phyloP scores from a whole-genome alignment of 2,329 filamentous ascomycete genomes.

The Sporothrix mexicana region DNA sequence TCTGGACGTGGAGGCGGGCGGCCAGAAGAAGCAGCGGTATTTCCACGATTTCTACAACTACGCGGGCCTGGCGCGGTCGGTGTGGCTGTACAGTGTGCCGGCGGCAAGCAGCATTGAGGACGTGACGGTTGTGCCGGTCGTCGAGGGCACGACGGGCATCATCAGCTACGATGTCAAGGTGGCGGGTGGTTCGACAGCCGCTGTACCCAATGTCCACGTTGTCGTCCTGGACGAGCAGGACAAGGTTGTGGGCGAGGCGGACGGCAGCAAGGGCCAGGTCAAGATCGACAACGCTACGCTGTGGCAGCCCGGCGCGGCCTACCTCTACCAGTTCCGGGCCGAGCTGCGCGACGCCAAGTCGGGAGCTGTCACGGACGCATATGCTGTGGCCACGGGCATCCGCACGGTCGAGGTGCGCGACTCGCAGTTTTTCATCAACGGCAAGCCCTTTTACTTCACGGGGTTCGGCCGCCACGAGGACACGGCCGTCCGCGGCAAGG shows the following conservation, averaged over 20 bases:
- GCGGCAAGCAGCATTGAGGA: background rate
- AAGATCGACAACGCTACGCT: background rate
- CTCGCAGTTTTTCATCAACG: constrained; percentile 12
- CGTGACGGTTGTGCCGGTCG: background rate
- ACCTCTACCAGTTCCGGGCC: constrained; percentile 2
- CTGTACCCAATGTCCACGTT: background rate
- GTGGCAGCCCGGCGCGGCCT: constrained; percentile 3
- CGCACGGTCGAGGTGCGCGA: background rate
- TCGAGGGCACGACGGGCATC: constrained; percentile 11
- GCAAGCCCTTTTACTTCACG: constrained; percentile 6
- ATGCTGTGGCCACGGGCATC: background rate
- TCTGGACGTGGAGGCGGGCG: background rate
- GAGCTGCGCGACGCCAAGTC: background rate
- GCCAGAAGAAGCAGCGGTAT: constrained; percentile 9
- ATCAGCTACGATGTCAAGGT: constrained; percentile 15
- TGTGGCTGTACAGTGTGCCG: constrained; percentile 6
- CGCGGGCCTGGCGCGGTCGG: constrained; percentile 3
- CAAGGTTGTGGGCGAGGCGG: background rate
- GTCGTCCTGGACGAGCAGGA: background rate
- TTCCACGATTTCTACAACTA: constrained; percentile 19
- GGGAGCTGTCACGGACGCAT: background rate
- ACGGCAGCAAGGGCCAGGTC: background rate
- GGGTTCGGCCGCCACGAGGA: constrained; percentile 6
- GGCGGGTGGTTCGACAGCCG: background rate
- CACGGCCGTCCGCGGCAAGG: constrained; percentile 19